These are phyloP conservation scores for Austroboletus niveus DNA, from an alignment of 1,284 basidiomycete genomes.

Conservation along the genomic window DNA sequence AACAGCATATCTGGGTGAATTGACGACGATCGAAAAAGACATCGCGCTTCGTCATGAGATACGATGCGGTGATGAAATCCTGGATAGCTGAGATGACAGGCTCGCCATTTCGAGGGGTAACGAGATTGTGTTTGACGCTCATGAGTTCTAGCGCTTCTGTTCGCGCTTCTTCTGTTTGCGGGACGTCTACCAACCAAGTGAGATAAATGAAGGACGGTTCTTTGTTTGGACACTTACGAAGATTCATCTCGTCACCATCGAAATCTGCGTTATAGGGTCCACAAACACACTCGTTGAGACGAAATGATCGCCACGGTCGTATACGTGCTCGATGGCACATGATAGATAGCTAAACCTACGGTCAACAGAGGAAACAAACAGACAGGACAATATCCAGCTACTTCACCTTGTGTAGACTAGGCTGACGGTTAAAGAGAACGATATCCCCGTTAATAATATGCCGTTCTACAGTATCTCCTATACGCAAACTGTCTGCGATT, in stretches of 20 bases:
- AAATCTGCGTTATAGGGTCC: slow-evolving; percentile 99
- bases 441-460: slow-evolving; percentile 97
- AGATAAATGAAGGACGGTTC: neutral
- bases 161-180: slow-evolving; percentile 97
- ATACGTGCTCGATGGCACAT: slow-evolving; percentile 96
- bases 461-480: slow-evolving; percentile 91
- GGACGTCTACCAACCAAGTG: slow-evolving; percentile 67
- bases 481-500: slow-evolving; percentile 74
- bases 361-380: neutral
- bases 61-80: slow-evolving; percentile 98
- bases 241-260: slow-evolving; percentile 99
- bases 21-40: slow-evolving; percentile 93
- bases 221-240: slow-evolving; percentile 60
- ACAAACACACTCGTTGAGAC: slow-evolving; percentile 99
- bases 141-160: slow-evolving; percentile 98
- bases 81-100: slow-evolving; percentile 99
- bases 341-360: slow-evolving; percentile 76
- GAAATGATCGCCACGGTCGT: slow-evolving; percentile 96
- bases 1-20: slow-evolving; percentile 96
- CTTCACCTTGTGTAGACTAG: slow-evolving; percentile 88
- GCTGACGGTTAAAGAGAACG: slow-evolving; percentile 98
- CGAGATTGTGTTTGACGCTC: slow-evolving; percentile 97
- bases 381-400: neutral
- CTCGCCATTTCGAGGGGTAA: slow-evolving; percentile 95
- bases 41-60: slow-evolving; percentile 90